phyloP scores from a whole-genome alignment of 1,139 yeast species.

The Pichia terricola region DNA sequence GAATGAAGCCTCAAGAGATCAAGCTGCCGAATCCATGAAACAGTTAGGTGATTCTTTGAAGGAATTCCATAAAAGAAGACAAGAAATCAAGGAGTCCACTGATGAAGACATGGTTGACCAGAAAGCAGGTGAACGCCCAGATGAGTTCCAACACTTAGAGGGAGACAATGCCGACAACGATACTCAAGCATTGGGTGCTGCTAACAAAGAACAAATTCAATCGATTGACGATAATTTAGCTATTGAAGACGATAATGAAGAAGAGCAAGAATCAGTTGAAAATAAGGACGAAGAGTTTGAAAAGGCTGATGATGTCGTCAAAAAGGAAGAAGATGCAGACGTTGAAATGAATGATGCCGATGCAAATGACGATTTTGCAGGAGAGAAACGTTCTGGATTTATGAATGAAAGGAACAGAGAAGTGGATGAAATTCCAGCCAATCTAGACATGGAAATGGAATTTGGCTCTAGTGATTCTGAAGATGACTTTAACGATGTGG shows the following conservation, averaged over 20 bases:
- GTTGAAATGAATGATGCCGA: slow-evolving; percentile 19
- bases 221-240: slow-evolving; percentile 77
- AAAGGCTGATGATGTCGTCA: slow-evolving; percentile 11
- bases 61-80: slow-evolving; percentile 85
- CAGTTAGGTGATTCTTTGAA: slow-evolving; percentile 85
- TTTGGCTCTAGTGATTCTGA: slow-evolving; percentile 27
- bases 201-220: slow-evolving; percentile 71
- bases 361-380: slow-evolving; percentile 36
- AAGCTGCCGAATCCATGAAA: slow-evolving; percentile 72
- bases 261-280: slow-evolving; percentile 37
- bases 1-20: slow-evolving; percentile 59
- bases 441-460: slow-evolving; percentile 26
- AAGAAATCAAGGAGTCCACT: slow-evolving; percentile 65
- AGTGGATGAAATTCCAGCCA: slow-evolving; percentile 19
- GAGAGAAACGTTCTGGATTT: slow-evolving; percentile 44
- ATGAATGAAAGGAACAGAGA: slow-evolving; percentile 38
- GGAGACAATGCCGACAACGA: slow-evolving; percentile 69
- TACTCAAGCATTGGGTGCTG: slow-evolving; percentile 91
- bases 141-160: slow-evolving; percentile 86
- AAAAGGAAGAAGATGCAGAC: slow-evolving; percentile 12
- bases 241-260: slow-evolving; percentile 58
- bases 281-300: slow-evolving; percentile 20
- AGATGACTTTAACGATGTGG: slow-evolving; percentile 26
- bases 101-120: slow-evolving; percentile 40
- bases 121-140: slow-evolving; percentile 58